These are phyloP conservation scores for Sinapis alba DNA, from an alignment of 441 rosid genomes.

Conservation along the genomic window DNA sequence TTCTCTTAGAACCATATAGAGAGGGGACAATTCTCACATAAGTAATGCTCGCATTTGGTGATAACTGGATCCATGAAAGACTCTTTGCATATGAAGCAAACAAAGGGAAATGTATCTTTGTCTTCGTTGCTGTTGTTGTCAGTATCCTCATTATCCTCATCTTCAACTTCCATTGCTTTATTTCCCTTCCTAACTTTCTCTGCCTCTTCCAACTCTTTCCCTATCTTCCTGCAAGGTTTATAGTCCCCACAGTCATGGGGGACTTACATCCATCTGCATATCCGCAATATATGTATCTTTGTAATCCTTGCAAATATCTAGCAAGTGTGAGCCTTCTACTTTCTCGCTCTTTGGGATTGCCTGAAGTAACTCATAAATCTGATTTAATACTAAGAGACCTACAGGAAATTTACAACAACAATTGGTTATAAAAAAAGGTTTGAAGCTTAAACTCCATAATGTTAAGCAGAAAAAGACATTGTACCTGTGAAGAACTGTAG, in stretches of 20 bases:
- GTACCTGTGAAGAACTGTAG: neutral
- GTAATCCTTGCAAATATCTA: neutral
- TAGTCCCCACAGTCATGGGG: conserved; percentile 94
- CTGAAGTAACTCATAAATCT: neutral
- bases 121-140: conserved; percentile 46
- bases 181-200: too few species aligned
- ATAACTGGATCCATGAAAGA: conserved; percentile 67
- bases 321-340: neutral
- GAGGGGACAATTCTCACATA: too few species aligned
- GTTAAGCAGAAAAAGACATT: neutral
- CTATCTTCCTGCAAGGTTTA: conserved; percentile 85
- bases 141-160: neutral
- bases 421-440: neutral
- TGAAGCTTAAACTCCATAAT: neutral
- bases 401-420: neutral
- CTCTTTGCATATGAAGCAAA: conserved; percentile 84
- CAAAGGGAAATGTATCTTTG: conserved; percentile 69
- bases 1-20: neutral
- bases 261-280: conserved; percentile 48
- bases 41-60: too few species aligned
- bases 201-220: conserved; percentile 67
- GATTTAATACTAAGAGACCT: neutral
- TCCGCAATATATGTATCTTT: neutral
- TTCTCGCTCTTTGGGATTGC: conserved; percentile 67
- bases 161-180: neutral